Conservation (phyloP, 192 early-diverging fungal species). For the Umbelopsis isabellina region DNA sequence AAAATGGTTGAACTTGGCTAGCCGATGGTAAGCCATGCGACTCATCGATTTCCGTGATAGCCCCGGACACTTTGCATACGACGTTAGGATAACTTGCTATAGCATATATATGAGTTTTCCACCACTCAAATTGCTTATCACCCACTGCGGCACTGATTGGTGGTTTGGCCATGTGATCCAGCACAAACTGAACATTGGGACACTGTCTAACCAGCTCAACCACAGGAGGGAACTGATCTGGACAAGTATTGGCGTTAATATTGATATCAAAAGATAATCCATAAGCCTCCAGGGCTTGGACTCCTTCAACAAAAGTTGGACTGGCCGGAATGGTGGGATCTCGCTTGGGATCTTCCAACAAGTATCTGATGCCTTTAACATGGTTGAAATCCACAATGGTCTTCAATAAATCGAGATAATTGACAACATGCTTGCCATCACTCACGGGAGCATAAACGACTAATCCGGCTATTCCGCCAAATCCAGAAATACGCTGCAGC, state of each 20-base stretch:
- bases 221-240: constrained; percentile 39
- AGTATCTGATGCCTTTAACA: constrained; percentile 31
- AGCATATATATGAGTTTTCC: constrained; percentile 21
- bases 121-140: constrained; percentile 28
- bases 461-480: constrained; percentile 35
- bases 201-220: constrained; percentile 27
- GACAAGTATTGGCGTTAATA: constrained; percentile 25
- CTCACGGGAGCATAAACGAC: constrained; percentile 39
- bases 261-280: constrained; percentile 35
- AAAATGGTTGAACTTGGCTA: constrained; percentile 29
- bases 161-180: constrained; percentile 43
- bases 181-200: constrained; percentile 30
- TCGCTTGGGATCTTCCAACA: constrained; percentile 30
- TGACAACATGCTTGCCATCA: constrained; percentile 29
- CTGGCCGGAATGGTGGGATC: constrained; percentile 19
- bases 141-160: constrained; percentile 29
- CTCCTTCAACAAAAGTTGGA: constrained; percentile 25
- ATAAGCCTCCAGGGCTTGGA: constrained; percentile 27
- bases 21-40: background rate
- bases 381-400: constrained; percentile 14
- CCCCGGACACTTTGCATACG: constrained; percentile 35
- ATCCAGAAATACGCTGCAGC: background rate
- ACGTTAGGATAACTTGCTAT: constrained; percentile 33
- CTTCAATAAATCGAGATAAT: constrained; percentile 31
- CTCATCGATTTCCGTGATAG: constrained; percentile 32